phyloP scores from a whole-genome alignment of 2,329 filamentous ascomycete genomes.

The Fusarium newnesense region DNA sequence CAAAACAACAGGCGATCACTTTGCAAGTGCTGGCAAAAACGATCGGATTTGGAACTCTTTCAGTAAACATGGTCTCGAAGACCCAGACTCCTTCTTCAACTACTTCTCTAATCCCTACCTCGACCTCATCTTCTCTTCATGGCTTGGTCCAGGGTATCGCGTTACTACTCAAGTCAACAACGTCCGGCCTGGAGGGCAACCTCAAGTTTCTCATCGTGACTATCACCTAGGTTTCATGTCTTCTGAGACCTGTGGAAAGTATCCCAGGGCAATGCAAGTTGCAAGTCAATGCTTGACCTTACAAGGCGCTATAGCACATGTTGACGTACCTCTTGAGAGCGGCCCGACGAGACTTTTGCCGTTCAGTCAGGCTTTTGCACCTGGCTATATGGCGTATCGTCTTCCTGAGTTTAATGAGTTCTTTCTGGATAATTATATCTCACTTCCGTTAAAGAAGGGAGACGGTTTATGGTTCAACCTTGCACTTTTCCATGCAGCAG shows the following conservation, averaged over 20 bases:
- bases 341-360: constrained; percentile 71
- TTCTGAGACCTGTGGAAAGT: constrained; percentile 54
- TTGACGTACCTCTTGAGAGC: constrained; percentile 66
- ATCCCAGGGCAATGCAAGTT: constrained; percentile 63
- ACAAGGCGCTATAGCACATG: constrained; percentile 72
- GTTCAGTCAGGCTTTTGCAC: constrained; percentile 66
- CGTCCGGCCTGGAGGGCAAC: constrained; percentile 66
- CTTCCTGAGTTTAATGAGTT: constrained; percentile 62
- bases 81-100: constrained; percentile 62
- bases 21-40: constrained; percentile 65
- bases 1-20: constrained; percentile 66
- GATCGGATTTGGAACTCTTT: constrained; percentile 75
- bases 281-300: constrained; percentile 68
- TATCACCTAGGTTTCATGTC: constrained; percentile 74
- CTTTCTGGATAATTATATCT: constrained; percentile 64
- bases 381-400: constrained; percentile 69
- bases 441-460: constrained; percentile 62
- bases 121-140: constrained; percentile 60
- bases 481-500: constrained; percentile 71
- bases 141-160: constrained; percentile 69
- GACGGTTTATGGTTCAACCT: constrained; percentile 74
- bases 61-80: constrained; percentile 65
- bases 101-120: constrained; percentile 73
- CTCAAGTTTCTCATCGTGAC: constrained; percentile 69
- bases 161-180: constrained; percentile 72